Evolutionary conservation across 257 asterid species (phyloP), one percentile per base, ranked within the genome.

Genomic region (Dorcoceras hygrometricum): DNA sequence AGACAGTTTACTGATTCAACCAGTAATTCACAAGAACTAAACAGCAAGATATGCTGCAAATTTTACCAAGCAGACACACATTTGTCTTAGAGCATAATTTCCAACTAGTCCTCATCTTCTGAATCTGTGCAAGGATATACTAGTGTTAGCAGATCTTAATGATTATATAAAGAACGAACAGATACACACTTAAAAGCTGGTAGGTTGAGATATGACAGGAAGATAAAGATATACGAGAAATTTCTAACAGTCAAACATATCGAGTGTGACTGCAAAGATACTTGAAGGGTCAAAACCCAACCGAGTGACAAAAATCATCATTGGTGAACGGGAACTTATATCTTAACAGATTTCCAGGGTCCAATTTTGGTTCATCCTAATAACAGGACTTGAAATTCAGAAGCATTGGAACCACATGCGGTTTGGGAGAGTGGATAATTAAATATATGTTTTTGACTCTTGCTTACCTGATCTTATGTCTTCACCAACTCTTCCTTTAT

Each of bases 401-500:
- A 39, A 39, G 50, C 50, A 12, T 39, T 3, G 50, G 0, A n/a
- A 39, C 50, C 50, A 4, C 50, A 3, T 39, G 6, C 1, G 23
- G 54, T 36, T 28, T 20, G 65, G 31, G 29, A 12, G 3, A 43
- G 36, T 63, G 68, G 6, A 70, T 18, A 25, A 34, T 10, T 12
- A 12, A 34, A 39, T 14, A 39, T 2, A 14, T 39, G 50, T 39
- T 39, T 34, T n/a, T n/a, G n/a, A n/a, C n/a, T n/a, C n/a, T n/a
- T 18, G 70, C 78, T 58, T 62, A 89, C 96, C 98, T 67, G 98
- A 90, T 78, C 99, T 89, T 70, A 94, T 81, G 73, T 94, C 99
- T 90, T 90, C 99, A 60, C 96, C 96, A 73, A 90, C 93, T 72
- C 87, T 80, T 70, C 99, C 99, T 65, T 86, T 81, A 68, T 89